Percentiles rank a stretch among this genome's conserved stretches.
These are phyloP conservation scores for Colletotrichum orbiculare DNA, from an alignment of 2,329 filamentous ascomycete species.

Conservation along the genomic window DNA sequence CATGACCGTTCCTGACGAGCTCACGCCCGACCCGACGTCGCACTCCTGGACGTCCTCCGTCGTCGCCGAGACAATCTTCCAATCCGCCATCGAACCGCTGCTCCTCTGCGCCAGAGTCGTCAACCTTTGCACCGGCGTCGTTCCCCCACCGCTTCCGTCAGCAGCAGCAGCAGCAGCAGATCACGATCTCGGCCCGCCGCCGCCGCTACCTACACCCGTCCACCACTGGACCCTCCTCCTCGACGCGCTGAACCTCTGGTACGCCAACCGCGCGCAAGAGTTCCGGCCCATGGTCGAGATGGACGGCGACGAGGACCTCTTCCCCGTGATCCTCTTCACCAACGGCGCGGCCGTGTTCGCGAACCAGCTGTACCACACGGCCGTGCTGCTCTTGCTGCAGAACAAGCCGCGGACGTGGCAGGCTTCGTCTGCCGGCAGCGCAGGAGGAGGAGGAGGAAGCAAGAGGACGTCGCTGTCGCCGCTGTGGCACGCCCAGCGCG, in stretches of 20 bases:
- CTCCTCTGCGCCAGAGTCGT: constrained; percentile 49
- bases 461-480: constrained; percentile 50
- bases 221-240: constrained; percentile 45
- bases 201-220: constrained; percentile 35
- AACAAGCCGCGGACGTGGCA: constrained; percentile 58
- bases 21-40: constrained; percentile 30
- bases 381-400: constrained; percentile 63
- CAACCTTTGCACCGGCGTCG: constrained; percentile 45
- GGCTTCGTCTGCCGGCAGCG: constrained; percentile 35
- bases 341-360: constrained; percentile 56
- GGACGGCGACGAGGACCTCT: constrained; percentile 44
- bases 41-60: constrained; percentile 19
- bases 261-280: constrained; percentile 44
- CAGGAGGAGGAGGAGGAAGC: constrained; percentile 3
- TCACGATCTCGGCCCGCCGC: background rate
- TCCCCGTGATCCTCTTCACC: constrained; percentile 51
- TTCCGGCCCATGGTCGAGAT: constrained; percentile 49
- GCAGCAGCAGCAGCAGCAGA: background rate
- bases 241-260: constrained; percentile 48
- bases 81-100: constrained; percentile 41
- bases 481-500: constrained; percentile 59
- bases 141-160: constrained; percentile 35
- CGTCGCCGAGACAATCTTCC: constrained; percentile 38
- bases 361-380: constrained; percentile 68
- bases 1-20: constrained; percentile 41